Base-by-base conservation (phyloP, 768 basidiomycete genomes). In the Suillus decipiens region DNA sequence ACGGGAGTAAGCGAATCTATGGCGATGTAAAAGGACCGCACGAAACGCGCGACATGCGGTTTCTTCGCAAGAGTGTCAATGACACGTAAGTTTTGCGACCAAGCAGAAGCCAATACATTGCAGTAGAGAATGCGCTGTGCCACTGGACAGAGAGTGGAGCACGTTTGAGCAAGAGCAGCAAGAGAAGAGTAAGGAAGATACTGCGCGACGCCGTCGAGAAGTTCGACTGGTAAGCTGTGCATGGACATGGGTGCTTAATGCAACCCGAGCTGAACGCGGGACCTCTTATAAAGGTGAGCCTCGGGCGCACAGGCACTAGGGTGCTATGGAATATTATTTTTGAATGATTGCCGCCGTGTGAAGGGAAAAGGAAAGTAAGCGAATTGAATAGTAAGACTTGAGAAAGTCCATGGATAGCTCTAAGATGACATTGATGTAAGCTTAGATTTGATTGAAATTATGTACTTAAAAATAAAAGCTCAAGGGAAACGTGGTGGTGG, bases 101-200 rank as follows among this genome's bases (percentile, higher is more conserved):
- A 68, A 8, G 78, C 68, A 36, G 85, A 81, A 60, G 86, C 66
- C 57, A 77, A 71, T 66, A 92, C 68, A 69, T 83, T 74, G 60
- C 87, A 81, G 74, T 89, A 93, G 74, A 93, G 87, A 41, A 79
- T 71, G 63, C 85, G 84, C 63, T 84, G 85, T 0, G 87, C 87
- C 67, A 85, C 73, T 60, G 76, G 76, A 64, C 77, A 75, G 69
- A 88, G 68, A 39, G 71, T 65, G 15, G 80, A 71, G 65, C 66
- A 75, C 8, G 84, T 77, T 22, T 71, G 75, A 2, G 88, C 79
- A 66, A 89, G 78, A 12, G 81, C 72, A 55, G 79, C 75, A 67
- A 90, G 85, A n/a, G 74, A 66, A 60, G 53, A 59, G 50, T 28
- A 71, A 69, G 71, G 66, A 63, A 81, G 72, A 60, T 67, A 72